Percentiles rank a stretch among this genome's conserved stretches.
Conservation (phyloP, 192 early-diverging fungal species). For the Phycomyces blakesleeanus region DNA sequence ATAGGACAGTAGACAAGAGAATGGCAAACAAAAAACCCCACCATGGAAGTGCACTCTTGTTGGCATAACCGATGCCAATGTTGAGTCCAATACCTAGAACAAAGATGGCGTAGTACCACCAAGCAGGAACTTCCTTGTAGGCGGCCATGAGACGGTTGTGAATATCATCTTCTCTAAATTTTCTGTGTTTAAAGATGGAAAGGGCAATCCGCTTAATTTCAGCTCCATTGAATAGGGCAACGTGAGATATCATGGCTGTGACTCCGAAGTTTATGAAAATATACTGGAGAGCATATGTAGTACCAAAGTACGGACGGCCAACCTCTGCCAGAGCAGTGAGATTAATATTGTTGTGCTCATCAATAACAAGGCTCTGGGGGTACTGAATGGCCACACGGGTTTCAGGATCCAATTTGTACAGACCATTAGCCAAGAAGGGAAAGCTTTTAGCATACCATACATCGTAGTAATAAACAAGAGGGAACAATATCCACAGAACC, state of each 20-base stretch:
- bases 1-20: slow-evolving; percentile 34
- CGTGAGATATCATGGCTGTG: slow-evolving; percentile 55
- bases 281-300: slow-evolving; percentile 56
- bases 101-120: slow-evolving; percentile 65
- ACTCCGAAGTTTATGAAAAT: slow-evolving; percentile 55
- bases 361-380: slow-evolving; percentile 39
- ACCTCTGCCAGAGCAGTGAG: slow-evolving; percentile 39
- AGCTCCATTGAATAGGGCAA: slow-evolving; percentile 58
- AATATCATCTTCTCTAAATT: slow-evolving; percentile 42
- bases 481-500: slow-evolving; percentile 52
- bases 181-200: slow-evolving; percentile 34
- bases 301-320: slow-evolving; percentile 48
- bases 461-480: slow-evolving; percentile 52
- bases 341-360: slow-evolving; percentile 42
- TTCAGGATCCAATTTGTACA: slow-evolving; percentile 38
- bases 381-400: slow-evolving; percentile 40
- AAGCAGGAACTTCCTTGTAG: slow-evolving; percentile 68
- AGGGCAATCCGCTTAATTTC: slow-evolving; percentile 52
- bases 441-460: slow-evolving; percentile 48
- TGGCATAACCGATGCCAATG: slow-evolving; percentile 35
- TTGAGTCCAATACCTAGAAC: slow-evolving; percentile 43
- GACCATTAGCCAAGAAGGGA: slow-evolving; percentile 46
- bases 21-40: slow-evolving; percentile 38
- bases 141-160: slow-evolving; percentile 58
- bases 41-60: slow-evolving; percentile 29